phyloP scores from a whole-genome alignment of 1,284 basidiomycete species.

The Golubevia sp. region DNA sequence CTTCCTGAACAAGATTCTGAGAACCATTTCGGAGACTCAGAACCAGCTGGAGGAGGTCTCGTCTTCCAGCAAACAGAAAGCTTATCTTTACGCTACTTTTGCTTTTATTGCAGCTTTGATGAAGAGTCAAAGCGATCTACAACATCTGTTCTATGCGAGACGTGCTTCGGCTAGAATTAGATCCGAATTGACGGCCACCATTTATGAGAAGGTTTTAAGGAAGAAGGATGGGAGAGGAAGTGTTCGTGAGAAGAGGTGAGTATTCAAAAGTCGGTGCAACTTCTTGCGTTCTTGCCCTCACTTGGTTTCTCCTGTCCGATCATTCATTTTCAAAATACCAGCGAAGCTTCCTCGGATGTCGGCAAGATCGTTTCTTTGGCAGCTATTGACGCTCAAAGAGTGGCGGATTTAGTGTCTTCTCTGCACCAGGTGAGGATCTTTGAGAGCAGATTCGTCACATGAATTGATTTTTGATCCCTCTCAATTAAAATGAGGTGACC shows the following conservation, averaged over 20 bases:
- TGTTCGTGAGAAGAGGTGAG: conserved; percentile 5
- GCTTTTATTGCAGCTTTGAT: conserved; percentile 20
- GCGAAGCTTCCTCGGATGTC: conserved; percentile 18
- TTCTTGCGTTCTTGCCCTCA: neutral
- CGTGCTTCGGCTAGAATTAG: conserved; percentile 27
- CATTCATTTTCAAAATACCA: conserved; percentile 8
- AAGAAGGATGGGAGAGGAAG: conserved; percentile 27
- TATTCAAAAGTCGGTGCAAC: neutral
- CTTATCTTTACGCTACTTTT: conserved; percentile 27
- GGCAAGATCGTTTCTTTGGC: conserved; percentile 30
- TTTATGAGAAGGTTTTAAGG: conserved; percentile 34
- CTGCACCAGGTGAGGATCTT: conserved; percentile 21
- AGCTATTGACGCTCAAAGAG: conserved; percentile 18
- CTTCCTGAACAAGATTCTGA: conserved; percentile 30
- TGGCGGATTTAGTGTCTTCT: conserved; percentile 8
- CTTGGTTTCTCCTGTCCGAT: too few species aligned
- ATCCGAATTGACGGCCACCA: conserved; percentile 24
- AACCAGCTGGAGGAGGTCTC: neutral
- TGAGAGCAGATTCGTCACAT: too few species aligned
- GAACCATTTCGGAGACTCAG: conserved; percentile 4
- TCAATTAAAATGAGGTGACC: too few species aligned
- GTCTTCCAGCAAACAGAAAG: conserved; percentile 7
- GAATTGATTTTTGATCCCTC: too few species aligned
- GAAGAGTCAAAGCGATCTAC: conserved; percentile 31
- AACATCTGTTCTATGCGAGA: conserved; percentile 38